Conservation (phyloP, 495 filamentous ascomycete species). For the Xylaria castorea region DNA sequence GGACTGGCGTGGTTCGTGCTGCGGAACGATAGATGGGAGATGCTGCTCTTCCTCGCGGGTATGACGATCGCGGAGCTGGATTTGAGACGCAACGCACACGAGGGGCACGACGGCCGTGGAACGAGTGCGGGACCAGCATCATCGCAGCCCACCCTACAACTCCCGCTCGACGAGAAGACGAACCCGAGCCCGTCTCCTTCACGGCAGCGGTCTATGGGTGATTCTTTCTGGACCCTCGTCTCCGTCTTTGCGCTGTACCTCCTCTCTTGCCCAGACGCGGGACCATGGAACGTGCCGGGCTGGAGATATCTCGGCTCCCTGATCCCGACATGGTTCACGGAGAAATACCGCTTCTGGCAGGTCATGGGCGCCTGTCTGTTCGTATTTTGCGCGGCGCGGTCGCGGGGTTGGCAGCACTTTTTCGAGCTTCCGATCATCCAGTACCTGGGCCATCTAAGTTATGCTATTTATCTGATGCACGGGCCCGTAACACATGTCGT, state of each 20-base stretch:
- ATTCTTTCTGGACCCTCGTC: conserved; percentile 35
- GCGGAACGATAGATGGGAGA: conserved; percentile 49
- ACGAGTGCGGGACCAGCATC: conserved; percentile 24
- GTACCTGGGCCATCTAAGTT: conserved; percentile 60
- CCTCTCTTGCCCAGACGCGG: conserved; percentile 51
- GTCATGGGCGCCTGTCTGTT: conserved; percentile 48
- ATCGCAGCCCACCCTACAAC: conserved; percentile 28
- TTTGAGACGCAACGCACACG: conserved; percentile 39
- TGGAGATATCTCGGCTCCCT: conserved; percentile 46
- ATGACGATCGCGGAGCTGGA: conserved; percentile 52
- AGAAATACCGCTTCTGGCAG: conserved; percentile 54
- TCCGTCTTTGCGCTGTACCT: conserved; percentile 48
- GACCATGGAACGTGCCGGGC: conserved; percentile 46
- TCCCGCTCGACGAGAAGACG: conserved; percentile 33
- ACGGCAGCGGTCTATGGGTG: conserved; percentile 24
- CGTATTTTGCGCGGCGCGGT: conserved; percentile 46
- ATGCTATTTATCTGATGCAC: conserved; percentile 60
- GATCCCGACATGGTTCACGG: conserved; percentile 49
- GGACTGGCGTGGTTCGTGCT: conserved; percentile 43
- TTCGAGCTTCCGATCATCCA: conserved; percentile 46
- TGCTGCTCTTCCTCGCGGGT: conserved; percentile 50
- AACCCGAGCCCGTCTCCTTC: not conserved
- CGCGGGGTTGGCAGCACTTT: conserved; percentile 44
- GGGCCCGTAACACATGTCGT: conserved; percentile 56
- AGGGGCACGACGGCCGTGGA: conserved; percentile 22